Percentiles rank a stretch among this genome's conserved stretches.
phyloP scores from a whole-genome alignment of 2,329 filamentous ascomycete genomes.

The Penicillium freii region DNA sequence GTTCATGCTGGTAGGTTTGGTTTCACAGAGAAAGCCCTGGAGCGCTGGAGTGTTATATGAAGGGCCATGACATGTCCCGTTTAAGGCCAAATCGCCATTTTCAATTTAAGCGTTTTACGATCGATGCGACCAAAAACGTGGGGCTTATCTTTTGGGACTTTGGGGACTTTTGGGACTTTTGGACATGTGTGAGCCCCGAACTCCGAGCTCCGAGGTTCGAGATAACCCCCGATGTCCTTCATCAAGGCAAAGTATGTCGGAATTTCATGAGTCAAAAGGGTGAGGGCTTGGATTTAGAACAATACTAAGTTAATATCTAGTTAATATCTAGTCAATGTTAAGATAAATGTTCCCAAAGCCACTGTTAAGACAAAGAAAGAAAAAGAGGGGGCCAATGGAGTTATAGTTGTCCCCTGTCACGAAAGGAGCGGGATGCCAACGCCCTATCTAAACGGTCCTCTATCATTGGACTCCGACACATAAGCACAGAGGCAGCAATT shows the following conservation, averaged over 20 bases:
- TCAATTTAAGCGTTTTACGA: not conserved
- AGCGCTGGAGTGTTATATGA: not conserved
- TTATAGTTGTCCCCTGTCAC: too few species aligned
- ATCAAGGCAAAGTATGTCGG: not conserved
- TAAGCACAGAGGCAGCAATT: not conserved
- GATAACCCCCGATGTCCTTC: not conserved
- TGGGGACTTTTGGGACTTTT: not conserved
- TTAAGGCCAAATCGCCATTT: not conserved
- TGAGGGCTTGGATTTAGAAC: too few species aligned
- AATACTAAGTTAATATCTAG: too few species aligned
- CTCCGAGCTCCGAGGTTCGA: constrained; percentile 3
- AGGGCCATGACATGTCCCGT: not conserved
- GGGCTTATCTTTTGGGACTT: not conserved
- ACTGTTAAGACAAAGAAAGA: not conserved
- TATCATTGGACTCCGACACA: not conserved
- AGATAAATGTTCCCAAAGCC: too few species aligned
- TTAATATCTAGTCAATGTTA: too few species aligned
- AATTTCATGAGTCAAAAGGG: not conserved
- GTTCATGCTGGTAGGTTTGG: not conserved
- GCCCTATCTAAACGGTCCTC: not conserved
- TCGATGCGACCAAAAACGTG: not conserved
- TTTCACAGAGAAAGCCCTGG: not conserved
- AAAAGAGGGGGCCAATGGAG: not conserved
- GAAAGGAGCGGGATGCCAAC: not conserved
- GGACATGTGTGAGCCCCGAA: not conserved